Evolutionary conservation across 768 basidiomycete species (phyloP).

Genomic region (Macrolepiota fuliginosa): DNA sequence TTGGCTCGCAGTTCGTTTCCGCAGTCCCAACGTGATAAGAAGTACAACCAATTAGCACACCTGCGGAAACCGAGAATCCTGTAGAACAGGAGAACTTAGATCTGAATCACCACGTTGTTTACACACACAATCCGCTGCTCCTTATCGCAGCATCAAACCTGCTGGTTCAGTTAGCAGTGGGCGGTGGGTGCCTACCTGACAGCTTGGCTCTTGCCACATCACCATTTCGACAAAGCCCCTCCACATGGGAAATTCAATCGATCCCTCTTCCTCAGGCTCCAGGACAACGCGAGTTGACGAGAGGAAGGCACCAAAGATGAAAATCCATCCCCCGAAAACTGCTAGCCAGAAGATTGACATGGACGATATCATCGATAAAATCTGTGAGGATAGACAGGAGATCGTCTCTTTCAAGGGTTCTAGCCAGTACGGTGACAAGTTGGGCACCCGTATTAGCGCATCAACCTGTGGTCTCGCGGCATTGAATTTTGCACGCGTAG

Average conservation of each 20-base stretch:
- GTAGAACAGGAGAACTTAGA: not conserved
- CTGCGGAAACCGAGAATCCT: not conserved
- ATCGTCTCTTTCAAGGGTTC: conserved; percentile 48
- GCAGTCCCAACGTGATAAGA: not conserved
- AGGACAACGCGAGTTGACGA: not conserved
- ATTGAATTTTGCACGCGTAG: conserved; percentile 58
- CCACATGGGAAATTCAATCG: not conserved
- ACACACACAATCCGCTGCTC: not conserved
- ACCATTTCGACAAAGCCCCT: not conserved
- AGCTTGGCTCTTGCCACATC: not conserved
- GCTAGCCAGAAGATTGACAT: not conserved
- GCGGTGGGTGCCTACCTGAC: no score
- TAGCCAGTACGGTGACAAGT: conserved; percentile 52
- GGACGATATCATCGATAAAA: conserved; percentile 14
- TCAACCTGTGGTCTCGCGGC: conserved; percentile 67
- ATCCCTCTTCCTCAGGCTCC: not conserved
- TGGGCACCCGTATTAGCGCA: conserved; percentile 25
- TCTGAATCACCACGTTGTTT: no score
- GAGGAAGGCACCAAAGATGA: not conserved
- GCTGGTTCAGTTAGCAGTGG: no score
- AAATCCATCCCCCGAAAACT: not conserved
- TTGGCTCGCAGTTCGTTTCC: no score
- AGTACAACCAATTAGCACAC: conserved; percentile 3
- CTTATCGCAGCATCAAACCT: not conserved
- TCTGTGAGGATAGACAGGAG: conserved; percentile 28